Percentiles rank a stretch among this genome's conserved stretches.
These are phyloP conservation scores for Haplographium delicatum DNA, from an alignment of 495 filamentous ascomycete genomes.

Conservation along the genomic window DNA sequence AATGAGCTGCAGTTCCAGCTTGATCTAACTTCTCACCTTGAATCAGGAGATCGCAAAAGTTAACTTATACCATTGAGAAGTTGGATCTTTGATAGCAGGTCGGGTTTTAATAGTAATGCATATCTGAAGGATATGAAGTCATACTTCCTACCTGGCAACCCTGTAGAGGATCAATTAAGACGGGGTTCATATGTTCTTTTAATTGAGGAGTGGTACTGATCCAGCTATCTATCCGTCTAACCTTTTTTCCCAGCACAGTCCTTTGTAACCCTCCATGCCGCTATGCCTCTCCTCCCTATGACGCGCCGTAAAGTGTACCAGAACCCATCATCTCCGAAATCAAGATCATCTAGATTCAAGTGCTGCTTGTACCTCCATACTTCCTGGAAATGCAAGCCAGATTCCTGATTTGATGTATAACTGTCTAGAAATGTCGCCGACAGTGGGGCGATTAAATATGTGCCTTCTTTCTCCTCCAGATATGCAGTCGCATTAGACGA, in stretches of 20 bases:
- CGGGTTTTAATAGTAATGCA: too few relatives aligned
- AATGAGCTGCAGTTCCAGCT: too few relatives aligned
- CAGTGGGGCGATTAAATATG: conserved; percentile 64
- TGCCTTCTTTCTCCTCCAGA: conserved; percentile 42
- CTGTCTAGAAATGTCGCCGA: conserved; percentile 69
- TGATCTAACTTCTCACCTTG: too few relatives aligned
- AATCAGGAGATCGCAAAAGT: too few relatives aligned
- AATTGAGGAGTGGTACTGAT: not conserved
- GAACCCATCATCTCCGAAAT: conserved; percentile 81
- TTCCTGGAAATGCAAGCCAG: conserved; percentile 51
- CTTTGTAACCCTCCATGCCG: conserved; percentile 69
- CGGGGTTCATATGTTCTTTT: too few relatives aligned
- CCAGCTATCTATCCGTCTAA: not conserved
- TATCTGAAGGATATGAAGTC: too few relatives aligned
- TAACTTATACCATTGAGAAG: too few relatives aligned
- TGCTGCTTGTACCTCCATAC: conserved; percentile 71
- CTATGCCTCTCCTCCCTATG: conserved; percentile 73
- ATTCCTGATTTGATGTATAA: conserved; percentile 40
- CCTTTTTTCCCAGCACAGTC: conserved; percentile 13
- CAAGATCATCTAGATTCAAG: conserved; percentile 87
- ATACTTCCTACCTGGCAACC: too few relatives aligned
- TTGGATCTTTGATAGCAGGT: too few relatives aligned
- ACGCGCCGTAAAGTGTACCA: conserved; percentile 68
- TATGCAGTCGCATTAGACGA: conserved; percentile 39
- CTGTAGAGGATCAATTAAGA: too few relatives aligned